Conservation (phyloP, 441 rosid species). For the Adansonia madagascariensis region DNA sequence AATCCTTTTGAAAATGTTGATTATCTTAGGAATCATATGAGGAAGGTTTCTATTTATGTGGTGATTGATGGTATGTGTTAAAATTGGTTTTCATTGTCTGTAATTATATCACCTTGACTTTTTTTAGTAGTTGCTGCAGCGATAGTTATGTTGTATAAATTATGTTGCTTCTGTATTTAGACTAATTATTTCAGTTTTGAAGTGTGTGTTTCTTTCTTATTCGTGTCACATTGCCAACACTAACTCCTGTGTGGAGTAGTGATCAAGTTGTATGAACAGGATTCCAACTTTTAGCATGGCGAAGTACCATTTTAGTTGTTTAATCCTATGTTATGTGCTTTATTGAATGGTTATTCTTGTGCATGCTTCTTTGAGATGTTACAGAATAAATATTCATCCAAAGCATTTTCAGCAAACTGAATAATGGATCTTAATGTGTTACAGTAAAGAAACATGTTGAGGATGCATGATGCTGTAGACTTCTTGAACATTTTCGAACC, state of each 20-base stretch:
- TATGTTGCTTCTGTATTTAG: slow-evolving; percentile 2
- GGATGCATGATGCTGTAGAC: slow-evolving; percentile 4
- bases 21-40: slow-evolving; percentile 44
- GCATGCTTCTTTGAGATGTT: slow-evolving; percentile 1
- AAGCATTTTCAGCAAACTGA: neutral
- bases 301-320: slow-evolving; percentile 10
- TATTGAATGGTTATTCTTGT: neutral
- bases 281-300: slow-evolving; percentile 3
- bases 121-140: neutral
- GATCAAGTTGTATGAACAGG: neutral
- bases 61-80: slow-evolving; percentile 58
- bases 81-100: slow-evolving; percentile 9
- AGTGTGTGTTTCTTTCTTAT: neutral
- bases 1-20: slow-evolving; percentile 49
- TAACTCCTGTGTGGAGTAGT: neutral
- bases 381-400: neutral
- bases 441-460: neutral
- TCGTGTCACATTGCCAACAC: neutral
- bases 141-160: neutral
- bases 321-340: neutral
- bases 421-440: neutral
- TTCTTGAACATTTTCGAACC: slow-evolving; percentile 2
- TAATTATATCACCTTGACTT: slow-evolving; percentile 8
- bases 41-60: slow-evolving; percentile 63
- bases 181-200: slow-evolving; percentile 10